Evolutionary conservation across 177 flowering plant species (phyloP), one percentile per base, ranked within the genome.

Genomic region (Telopea speciosissima): DNA sequence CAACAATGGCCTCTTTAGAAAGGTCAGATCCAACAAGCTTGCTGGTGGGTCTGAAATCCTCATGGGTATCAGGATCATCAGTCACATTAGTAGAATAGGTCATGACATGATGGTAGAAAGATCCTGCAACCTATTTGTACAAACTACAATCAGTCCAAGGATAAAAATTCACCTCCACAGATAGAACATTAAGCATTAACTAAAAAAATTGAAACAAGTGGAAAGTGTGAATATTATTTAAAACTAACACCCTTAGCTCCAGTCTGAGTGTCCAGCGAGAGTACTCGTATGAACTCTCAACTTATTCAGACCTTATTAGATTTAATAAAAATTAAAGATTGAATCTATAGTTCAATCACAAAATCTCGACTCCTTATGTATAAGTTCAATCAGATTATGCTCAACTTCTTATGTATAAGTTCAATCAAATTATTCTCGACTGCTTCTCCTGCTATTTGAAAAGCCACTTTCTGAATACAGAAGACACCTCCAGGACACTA

Each of bases 61-160:
- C 92, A 80, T 94, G 97, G 7, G 95, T 88, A 68, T 89, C 98
- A 44, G 93, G 80, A 73, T 90, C 94, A 80, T 73, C 76, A 19
- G 87, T 78, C 65, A 76, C 78, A 70, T 78, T 75, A 21, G 92
- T 82, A 1, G 84, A 89, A 77, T 74, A 85, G 70, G 75, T 79
- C 85, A 76, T 65, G 25, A 78, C 85, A 74, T 81, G 69, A 25
- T 71, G 77, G 72, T 77, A 80, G 44, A 78, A 74, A 26, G 86
- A 79, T 65, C 82, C 82, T 72, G 76, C 73, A 16, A 77, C 86
- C 95, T 88, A 67, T 12, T 49, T 62, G 33, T 60, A 67, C 42
- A 58, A 71, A 58, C 59, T 65, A 49, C 68, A 74, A 58, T 58
- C 61, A 58, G 54, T 12, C 54, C 54, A 21, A 7, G 23, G n/a